These are phyloP conservation scores for Xylogone sp. DNA, from an alignment of 2,329 filamentous ascomycete species.

Conservation along the genomic window DNA sequence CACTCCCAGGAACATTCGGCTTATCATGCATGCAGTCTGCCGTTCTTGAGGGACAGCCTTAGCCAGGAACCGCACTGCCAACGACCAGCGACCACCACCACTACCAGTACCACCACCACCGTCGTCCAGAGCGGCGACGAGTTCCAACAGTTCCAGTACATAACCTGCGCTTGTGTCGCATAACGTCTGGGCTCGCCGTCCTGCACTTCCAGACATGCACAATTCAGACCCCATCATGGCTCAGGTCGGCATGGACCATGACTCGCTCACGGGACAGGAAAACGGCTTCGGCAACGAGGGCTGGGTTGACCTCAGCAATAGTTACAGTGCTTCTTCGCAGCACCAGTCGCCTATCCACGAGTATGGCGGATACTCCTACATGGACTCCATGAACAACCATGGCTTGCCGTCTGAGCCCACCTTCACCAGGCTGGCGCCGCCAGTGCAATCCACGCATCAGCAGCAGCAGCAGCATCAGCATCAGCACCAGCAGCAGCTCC, in stretches of 20 bases:
- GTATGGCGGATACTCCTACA: conserved; percentile 62
- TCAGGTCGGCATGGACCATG: conserved; percentile 30
- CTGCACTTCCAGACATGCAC: conserved; percentile 24
- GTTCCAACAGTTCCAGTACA: not conserved
- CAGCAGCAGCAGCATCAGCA: too few relatives aligned
- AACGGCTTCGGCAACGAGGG: conserved; percentile 41
- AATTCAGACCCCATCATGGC: conserved; percentile 27
- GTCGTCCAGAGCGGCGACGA: not conserved
- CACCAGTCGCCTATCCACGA: conserved; percentile 68
- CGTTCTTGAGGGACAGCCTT: conserved; percentile 28
- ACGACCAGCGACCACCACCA: too few relatives aligned
- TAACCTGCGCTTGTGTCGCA: not conserved
- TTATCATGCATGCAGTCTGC: conserved; percentile 33
- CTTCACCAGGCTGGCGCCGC: conserved; percentile 52
- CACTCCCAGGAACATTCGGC: conserved; percentile 25
- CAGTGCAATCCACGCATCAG: conserved; percentile 43
- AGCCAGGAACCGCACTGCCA: conserved; percentile 25
- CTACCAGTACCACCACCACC: not conserved
- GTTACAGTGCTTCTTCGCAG: conserved; percentile 42
- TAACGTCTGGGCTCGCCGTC: not conserved
- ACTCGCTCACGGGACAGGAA: conserved; percentile 23
- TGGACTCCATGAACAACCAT: conserved; percentile 54
- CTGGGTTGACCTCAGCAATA: conserved; percentile 51
- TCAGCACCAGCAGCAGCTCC: too few relatives aligned
- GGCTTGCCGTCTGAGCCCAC: conserved; percentile 55